phyloP scores from a whole-genome alignment of 495 filamentous ascomycete species.

The Penicillium verhagenii region DNA sequence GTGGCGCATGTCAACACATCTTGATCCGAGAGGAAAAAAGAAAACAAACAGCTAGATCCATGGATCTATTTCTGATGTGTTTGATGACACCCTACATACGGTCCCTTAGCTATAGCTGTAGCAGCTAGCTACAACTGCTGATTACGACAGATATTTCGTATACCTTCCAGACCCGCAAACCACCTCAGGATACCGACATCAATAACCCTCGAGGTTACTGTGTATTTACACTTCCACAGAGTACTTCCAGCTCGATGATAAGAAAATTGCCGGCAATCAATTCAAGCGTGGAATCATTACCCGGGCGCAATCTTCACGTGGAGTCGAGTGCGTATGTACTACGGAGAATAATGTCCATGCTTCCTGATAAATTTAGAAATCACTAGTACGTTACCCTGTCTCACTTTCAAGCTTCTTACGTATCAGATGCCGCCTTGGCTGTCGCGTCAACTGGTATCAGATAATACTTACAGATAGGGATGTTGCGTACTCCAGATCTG shows the following conservation, averaged over 20 bases:
- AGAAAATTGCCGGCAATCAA: neutral
- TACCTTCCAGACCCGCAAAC: neutral
- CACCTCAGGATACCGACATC: neutral
- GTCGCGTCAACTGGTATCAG: neutral
- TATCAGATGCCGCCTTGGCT: neutral
- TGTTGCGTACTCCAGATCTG: neutral
- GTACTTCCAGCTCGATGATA: no score
- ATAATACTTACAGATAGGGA: neutral
- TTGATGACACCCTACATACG: no score
- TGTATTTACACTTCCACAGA: no score
- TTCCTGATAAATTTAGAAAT: neutral
- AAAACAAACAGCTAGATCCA: no score
- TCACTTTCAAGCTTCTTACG: neutral
- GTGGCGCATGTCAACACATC: slow-evolving; percentile 12
- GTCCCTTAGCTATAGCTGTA: no score
- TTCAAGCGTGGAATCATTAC: neutral
- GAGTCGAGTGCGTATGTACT: neutral
- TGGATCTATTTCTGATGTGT: neutral
- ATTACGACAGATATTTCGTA: no score
- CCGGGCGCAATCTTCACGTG: neutral
- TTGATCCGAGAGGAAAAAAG: neutral
- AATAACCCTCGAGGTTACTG: no score
- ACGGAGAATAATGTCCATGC: neutral
- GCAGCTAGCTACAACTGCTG: no score
- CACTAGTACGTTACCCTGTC: no score